Percentiles rank a stretch among this genome's conserved stretches.
Conservation (phyloP, 768 basidiomycete genomes). For the Lactarius indigo region DNA sequence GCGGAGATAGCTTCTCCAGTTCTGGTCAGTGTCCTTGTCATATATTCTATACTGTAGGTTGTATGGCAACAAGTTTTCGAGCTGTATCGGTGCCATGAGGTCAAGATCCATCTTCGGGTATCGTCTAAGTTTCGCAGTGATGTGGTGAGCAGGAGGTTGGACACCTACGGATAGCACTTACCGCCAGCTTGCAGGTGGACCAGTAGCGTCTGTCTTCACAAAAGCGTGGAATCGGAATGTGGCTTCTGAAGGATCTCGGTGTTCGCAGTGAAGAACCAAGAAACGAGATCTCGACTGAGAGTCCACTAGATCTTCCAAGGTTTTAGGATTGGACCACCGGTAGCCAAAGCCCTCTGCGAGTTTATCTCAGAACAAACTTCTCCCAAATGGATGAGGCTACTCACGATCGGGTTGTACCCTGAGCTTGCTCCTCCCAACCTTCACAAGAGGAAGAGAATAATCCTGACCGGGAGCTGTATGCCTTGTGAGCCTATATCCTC, state of each 20-base stretch:
- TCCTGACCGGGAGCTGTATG: conserved; percentile 72
- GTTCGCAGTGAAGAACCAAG: conserved; percentile 85
- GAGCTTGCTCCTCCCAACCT: conserved; percentile 76
- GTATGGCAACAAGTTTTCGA: conserved; percentile 93
- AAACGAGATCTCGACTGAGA: conserved; percentile 39
- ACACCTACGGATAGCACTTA: neutral
- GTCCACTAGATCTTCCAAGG: conserved; percentile 83
- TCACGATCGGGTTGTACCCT: conserved; percentile 90
- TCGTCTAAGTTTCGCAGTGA: conserved; percentile 44
- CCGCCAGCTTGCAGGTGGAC: conserved; percentile 31
- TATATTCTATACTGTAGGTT: conserved; percentile 96
- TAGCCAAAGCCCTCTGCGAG: conserved; percentile 89
- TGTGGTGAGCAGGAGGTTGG: neutral
- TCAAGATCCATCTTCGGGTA: conserved; percentile 83
- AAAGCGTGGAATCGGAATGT: conserved; percentile 94
- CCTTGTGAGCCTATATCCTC: neutral
- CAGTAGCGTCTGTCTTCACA: conserved; percentile 68
- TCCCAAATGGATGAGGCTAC: conserved; percentile 30
- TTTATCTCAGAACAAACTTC: neutral
- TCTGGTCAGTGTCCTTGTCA: conserved; percentile 91
- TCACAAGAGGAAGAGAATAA: conserved; percentile 86
- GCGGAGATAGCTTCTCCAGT: conserved; percentile 91
- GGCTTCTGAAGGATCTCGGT: conserved; percentile 74
- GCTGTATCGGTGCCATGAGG: conserved; percentile 88
- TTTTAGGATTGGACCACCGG: conserved; percentile 83